Conservation (phyloP, 2,329 filamentous ascomycete species). For the Aspergillus persii region DNA sequence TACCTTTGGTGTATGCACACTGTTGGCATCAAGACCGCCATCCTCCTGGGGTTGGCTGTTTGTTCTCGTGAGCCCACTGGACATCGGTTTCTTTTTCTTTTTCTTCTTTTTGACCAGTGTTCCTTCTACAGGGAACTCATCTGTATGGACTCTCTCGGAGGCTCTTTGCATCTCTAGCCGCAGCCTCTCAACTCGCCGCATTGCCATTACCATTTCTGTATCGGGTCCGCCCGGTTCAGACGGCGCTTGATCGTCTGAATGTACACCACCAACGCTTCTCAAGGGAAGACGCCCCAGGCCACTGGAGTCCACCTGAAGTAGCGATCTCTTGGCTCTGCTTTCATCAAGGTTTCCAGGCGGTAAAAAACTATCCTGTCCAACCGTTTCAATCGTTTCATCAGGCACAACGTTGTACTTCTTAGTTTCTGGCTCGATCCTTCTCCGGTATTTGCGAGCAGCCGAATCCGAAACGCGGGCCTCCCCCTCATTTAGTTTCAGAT, state of each 20-base stretch:
- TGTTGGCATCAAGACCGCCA: not conserved
- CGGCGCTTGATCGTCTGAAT: constrained; percentile 44
- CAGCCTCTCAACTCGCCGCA: constrained; percentile 83
- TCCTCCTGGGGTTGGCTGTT: constrained; percentile 1
- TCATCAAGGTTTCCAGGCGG: constrained; percentile 40
- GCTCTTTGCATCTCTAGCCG: constrained; percentile 74
- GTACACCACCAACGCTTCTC: constrained; percentile 44
- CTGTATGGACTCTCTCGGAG: constrained; percentile 50
- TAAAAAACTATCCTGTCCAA: constrained; percentile 46
- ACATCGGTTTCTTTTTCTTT: constrained; percentile 30
- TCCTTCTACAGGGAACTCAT: constrained; percentile 46
- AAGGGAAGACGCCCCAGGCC: constrained; percentile 72
- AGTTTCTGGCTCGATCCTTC: constrained; percentile 42
- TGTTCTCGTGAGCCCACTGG: not conserved
- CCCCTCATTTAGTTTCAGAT: constrained; percentile 70
- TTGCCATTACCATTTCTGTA: constrained; percentile 80
- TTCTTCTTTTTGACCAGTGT: constrained; percentile 59
- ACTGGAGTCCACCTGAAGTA: constrained; percentile 85
- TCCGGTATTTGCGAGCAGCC: constrained; percentile 23
- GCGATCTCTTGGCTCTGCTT: constrained; percentile 55
- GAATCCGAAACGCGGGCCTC: constrained; percentile 18
- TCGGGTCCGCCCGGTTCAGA: constrained; percentile 72
- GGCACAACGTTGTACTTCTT: constrained; percentile 66
- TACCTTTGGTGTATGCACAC: not conserved
- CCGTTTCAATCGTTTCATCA: constrained; percentile 76